Evolutionary conservation across 2,329 filamentous ascomycete genomes (phyloP).

Genomic region (Scolecobasidium constrictum): DNA sequence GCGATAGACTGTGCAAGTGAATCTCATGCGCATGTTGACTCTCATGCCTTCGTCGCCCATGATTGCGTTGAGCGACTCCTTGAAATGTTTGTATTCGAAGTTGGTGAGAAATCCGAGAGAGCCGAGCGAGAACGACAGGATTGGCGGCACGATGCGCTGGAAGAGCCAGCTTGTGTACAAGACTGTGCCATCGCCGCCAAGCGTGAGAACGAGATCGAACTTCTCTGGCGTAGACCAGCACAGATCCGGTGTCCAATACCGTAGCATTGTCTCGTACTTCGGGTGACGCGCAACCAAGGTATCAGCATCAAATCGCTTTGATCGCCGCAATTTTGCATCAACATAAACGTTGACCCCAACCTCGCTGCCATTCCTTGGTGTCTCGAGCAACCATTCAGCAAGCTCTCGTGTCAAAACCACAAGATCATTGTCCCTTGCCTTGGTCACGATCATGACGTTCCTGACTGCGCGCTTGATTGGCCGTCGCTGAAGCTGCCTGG

Average conservation of each 20-base stretch:
- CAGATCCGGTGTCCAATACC: slow-evolving; percentile 92
- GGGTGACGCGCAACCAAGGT: slow-evolving; percentile 63
- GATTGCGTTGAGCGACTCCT: slow-evolving; percentile 72
- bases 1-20: slow-evolving; percentile 94
- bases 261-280: slow-evolving; percentile 72
- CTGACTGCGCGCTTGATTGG: slow-evolving; percentile 86
- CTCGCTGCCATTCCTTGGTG: slow-evolving; percentile 78
- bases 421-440: slow-evolving; percentile 88
- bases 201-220: slow-evolving; percentile 85
- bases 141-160: slow-evolving; percentile 75
- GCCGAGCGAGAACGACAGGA: slow-evolving; percentile 73
- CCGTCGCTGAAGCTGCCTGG: slow-evolving; percentile 83
- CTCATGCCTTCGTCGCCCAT: slow-evolving; percentile 96
- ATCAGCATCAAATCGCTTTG: slow-evolving; percentile 73
- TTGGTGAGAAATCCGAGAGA: slow-evolving; percentile 82
- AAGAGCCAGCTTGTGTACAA: slow-evolving; percentile 89
- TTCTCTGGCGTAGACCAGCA: slow-evolving; percentile 91
- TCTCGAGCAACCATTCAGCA: slow-evolving; percentile 75
- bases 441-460: slow-evolving; percentile 98
- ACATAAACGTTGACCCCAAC: slow-evolving; percentile 96
- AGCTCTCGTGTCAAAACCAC: slow-evolving; percentile 83
- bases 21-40: slow-evolving; percentile 95
- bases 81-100: slow-evolving; percentile 81
- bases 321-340: slow-evolving; percentile 84
- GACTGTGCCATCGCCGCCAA: slow-evolving; percentile 79